These are phyloP conservation scores for Suillus hirtellus DNA, from an alignment of 768 basidiomycete species.

Conservation along the genomic window DNA sequence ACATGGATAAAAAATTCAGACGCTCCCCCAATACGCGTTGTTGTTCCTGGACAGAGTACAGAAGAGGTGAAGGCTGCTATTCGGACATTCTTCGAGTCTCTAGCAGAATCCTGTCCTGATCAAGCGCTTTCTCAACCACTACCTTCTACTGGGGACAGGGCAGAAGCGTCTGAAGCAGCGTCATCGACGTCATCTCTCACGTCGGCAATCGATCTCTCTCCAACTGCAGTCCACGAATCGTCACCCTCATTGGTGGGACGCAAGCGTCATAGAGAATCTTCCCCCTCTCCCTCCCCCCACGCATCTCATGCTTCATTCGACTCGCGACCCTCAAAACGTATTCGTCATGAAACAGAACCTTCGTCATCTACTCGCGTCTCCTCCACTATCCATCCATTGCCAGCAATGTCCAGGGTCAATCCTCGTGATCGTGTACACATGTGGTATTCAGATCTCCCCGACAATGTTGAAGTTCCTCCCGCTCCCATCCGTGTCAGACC, in stretches of 20 bases:
- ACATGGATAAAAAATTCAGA: constrained; percentile 39
- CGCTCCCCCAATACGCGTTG: constrained; percentile 32
- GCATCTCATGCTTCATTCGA: constrained; percentile 3
- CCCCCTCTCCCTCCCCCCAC: constrained; percentile 6
- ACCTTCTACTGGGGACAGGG: not conserved
- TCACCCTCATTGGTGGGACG: constrained; percentile 3
- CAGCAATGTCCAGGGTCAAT: constrained; percentile 1
- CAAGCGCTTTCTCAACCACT: not conserved
- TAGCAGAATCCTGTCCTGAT: constrained; percentile 17
- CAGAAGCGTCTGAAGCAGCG: not conserved
- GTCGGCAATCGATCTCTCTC: not conserved
- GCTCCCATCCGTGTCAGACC: not conserved
- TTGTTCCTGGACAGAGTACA: constrained; percentile 38
- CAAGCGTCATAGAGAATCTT: constrained; percentile 8
- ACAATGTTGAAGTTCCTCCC: not conserved
- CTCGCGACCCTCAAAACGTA: constrained; percentile 5
- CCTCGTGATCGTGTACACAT: constrained; percentile 9
- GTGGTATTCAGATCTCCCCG: constrained; percentile 16
- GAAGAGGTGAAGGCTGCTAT: constrained; percentile 26
- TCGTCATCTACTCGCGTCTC: constrained; percentile 8
- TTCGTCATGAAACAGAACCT: constrained; percentile 2
- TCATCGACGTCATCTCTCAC: not conserved
- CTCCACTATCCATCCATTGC: not conserved
- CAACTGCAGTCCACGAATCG: not conserved
- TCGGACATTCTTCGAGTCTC: constrained; percentile 19